Base-by-base conservation (phyloP, 805 yeast genomes). In the Nakazawaea holstii region DNA sequence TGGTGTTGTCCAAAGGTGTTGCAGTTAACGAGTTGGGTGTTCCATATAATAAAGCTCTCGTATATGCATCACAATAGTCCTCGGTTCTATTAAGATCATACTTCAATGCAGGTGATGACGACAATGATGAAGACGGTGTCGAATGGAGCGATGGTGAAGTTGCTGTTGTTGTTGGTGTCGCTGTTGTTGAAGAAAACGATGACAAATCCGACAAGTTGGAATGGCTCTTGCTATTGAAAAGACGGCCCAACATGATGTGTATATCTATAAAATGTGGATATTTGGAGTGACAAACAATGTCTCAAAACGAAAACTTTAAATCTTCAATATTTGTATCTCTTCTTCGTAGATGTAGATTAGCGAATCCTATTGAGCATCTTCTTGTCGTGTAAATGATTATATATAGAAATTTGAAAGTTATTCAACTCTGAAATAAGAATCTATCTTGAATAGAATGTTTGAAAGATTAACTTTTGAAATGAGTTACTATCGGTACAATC, bases 31-130 rank as follows among this genome's bases (percentile, higher is more conserved):
- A 65, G 8, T 45, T 27, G 0, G 61, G 52, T 0, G 72, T 62
- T 2, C 79, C 80, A 52, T 74, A 76, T n/a, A 75, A 60, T 35
- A 72, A 68, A 33, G 71, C 70, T 30, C 79, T 58, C 1, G 75
- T 68, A 54, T 70, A 68, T 28, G 69, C 58, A 56, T 74, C 79
- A 20, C 74, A 79, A 45, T 62, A 67, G 28, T 33, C 17, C 10
- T 46, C 41, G 4, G 38, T 6, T 40, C 35, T 41, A 37, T 11
- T 35, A 8, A 14, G 10, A 13, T 32, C 48, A 20, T 38, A 20
- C 14, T 39, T 35, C 9, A 40, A 15, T 8, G 28, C 6, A 9
- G 26, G 29, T 28, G 35, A 47, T 15, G 49, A 42, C 10, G 24
- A 15, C 28, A 41, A 27, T 26, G 46, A 11, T 8, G 48, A 37